Conservation (phyloP, 2,329 filamentous ascomycete species). For the Aspergillus bombycis region DNA sequence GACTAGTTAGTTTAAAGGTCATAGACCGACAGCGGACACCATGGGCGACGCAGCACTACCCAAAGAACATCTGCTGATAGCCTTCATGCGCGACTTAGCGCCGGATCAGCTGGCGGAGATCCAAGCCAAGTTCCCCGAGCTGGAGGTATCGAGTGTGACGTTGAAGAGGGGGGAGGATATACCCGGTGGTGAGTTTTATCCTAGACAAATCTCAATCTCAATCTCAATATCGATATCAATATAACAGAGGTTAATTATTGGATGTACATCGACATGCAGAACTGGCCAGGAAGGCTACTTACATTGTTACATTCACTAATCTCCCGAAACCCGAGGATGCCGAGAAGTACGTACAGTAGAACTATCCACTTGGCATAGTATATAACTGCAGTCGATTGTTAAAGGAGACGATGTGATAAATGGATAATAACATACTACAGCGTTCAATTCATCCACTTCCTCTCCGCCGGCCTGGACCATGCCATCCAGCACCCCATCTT, state of each 20-base stretch:
- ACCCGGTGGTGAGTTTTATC: conserved; percentile 25
- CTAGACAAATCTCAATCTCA: no score
- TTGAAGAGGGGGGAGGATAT: conserved; percentile 18
- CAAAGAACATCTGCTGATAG: conserved; percentile 28
- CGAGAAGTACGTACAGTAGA: conserved; percentile 22
- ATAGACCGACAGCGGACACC: not conserved
- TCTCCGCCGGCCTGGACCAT: conserved; percentile 62
- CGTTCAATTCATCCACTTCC: conserved; percentile 58
- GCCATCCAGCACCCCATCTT: conserved; percentile 57
- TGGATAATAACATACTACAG: conserved; percentile 23
- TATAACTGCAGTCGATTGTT: no score
- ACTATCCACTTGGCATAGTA: no score
- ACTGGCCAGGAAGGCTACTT: conserved; percentile 25
- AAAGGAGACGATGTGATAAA: no score
- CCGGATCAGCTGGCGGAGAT: conserved; percentile 20
- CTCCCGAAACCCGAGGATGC: conserved; percentile 33
- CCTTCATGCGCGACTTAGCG: conserved; percentile 23
- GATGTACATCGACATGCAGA: conserved; percentile 16
- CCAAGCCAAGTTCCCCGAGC: conserved; percentile 26
- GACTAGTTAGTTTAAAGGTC: no score
- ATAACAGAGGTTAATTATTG: not conserved
- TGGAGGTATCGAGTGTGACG: conserved; percentile 24
- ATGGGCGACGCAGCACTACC: conserved; percentile 29
- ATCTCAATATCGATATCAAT: not conserved
- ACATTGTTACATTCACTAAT: conserved; percentile 30